Base-by-base conservation (phyloP, 225 moss, liverwort and hornwort genomes). In the Bryoerythrophyllum caledonicum region DNA sequence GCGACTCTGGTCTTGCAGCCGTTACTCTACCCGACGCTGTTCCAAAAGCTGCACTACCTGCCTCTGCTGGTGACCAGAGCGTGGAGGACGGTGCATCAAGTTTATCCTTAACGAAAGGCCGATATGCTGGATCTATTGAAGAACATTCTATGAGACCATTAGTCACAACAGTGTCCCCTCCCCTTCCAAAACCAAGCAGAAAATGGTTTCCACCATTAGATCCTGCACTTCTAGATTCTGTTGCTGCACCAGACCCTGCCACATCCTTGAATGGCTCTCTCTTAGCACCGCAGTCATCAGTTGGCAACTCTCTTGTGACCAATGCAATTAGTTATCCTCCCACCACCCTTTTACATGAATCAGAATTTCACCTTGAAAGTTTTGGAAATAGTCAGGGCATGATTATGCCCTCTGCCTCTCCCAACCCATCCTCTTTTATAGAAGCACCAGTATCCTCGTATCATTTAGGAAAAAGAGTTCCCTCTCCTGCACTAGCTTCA, bases 401-500 rank as follows among this genome's bases (percentile, higher is more conserved):
- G n/a, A n/a, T n/a, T n/a, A n/a, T n/a, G n/a, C n/a, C n/a, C n/a
- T n/a, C 68, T 54, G 74, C 40, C 55, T 21, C 59, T 72, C 64
- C 41, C 44, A 66, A 48, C 60, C 58, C 80, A 67, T 34, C 49
- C 38, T 63, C 79, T 58, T 55, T 79, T 62, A 59, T 34, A 32
- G 70, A 70, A 57, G 30, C 75, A 54, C 59, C 84, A 7, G 43
- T 65, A 46, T 28, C 67, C 20, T 66, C 82, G 40, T 62, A 72
- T 79, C 53, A 72, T 69, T 66, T 78, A 57, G 76, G 76, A 43
- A 75, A 71, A 30, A 82, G 82, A 74, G 59, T 76, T 59, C 44
- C 51, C 35, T 41, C 73, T 77, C 67, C 74, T 63, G 65, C 63
- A 27, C 34, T 70, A 74, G 51, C 58, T 79, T 66, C 78, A 24